Evolutionary conservation across 257 asterid species (phyloP).

Genomic region (Penstemon davidsonii): DNA sequence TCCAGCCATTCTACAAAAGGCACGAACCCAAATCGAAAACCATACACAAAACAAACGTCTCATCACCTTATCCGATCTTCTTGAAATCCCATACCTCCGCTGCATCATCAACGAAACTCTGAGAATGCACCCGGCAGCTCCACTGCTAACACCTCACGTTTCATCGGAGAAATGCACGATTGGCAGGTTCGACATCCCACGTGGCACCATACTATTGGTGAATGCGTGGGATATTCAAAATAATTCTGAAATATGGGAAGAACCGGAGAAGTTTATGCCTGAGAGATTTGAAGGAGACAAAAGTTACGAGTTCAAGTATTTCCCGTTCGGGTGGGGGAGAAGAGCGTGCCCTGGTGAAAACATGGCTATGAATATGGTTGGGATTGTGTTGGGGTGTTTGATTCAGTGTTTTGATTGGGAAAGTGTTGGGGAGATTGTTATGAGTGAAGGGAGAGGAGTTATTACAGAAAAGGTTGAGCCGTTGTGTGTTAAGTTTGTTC

Average conservation of each 20-base stretch:
- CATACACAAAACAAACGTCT: constrained; percentile 30
- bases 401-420: constrained; percentile 47
- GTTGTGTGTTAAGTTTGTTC: constrained; percentile 32
- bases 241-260: constrained; percentile 27
- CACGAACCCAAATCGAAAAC: constrained; percentile 28
- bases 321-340: constrained; percentile 45
- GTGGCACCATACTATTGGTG: constrained; percentile 38
- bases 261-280: constrained; percentile 29
- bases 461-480: constrained; percentile 33
- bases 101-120: constrained; percentile 40
- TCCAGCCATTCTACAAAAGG: constrained; percentile 26
- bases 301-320: constrained; percentile 14
- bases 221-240: constrained; percentile 43
- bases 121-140: constrained; percentile 41
- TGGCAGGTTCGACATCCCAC: constrained; percentile 30
- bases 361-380: constrained; percentile 36
- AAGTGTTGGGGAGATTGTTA: constrained; percentile 30
- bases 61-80: constrained; percentile 25
- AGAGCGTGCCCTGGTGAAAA: constrained; percentile 45
- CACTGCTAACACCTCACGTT: constrained; percentile 35
- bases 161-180: constrained; percentile 33
- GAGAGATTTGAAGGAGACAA: constrained; percentile 33
- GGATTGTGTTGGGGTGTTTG: constrained; percentile 35
- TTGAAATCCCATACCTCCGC: constrained; percentile 36
- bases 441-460: constrained; percentile 37